Evolutionary conservation across 2,329 filamentous ascomycete genomes (phyloP), one percentile per base, ranked within the genome.

Genomic region (Apiospora saccharicola): DNA sequence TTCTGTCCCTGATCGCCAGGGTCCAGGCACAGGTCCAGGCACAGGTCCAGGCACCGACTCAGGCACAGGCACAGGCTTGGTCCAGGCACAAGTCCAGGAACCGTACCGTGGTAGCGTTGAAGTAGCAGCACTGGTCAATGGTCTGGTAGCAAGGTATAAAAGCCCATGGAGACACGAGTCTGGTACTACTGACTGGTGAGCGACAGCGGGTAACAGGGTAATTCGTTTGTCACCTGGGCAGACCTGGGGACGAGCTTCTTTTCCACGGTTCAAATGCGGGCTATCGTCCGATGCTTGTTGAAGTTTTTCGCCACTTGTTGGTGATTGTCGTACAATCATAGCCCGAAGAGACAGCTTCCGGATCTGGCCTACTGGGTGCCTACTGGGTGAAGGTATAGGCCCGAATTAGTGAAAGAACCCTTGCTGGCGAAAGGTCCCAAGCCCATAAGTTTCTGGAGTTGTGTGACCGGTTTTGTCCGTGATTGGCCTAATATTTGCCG

Each of bases 401-500:
- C 67, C 67, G 67, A 68, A 26, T 68, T 47, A n/a, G 41, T 68
- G 44, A n/a, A 44, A 47, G 67, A 46, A 43, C 67, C 67, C 19
- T 68, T 64, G 43, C 43, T 30, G 46, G 34, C 43, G 64, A 44
- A 67, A 37, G 64, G 12, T n/a, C 22, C n/a, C 24, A 41, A 64
- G 34, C 57, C 57, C 57, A 64, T 24, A 64, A 64, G 30, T 64
- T 64, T 64, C 67, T 46, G 67, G 43, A 68, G 41, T 30, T 68
- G 43, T 44, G 41, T 22, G 46, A 43, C 68, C 68, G 68, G 68
- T 57, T 34, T 70, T 70, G 68, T 43, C 68, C 46, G 47, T 70
- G 68, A 70, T 70, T 70, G 68, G 68, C 47, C 47, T 30, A 53
- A 51, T 26, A 70, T 70, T 51, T 70, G 68, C 68, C 68, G 68